These are phyloP conservation scores for Earliella scabrosa DNA, from an alignment of 1,284 basidiomycete genomes.

Conservation along the genomic window DNA sequence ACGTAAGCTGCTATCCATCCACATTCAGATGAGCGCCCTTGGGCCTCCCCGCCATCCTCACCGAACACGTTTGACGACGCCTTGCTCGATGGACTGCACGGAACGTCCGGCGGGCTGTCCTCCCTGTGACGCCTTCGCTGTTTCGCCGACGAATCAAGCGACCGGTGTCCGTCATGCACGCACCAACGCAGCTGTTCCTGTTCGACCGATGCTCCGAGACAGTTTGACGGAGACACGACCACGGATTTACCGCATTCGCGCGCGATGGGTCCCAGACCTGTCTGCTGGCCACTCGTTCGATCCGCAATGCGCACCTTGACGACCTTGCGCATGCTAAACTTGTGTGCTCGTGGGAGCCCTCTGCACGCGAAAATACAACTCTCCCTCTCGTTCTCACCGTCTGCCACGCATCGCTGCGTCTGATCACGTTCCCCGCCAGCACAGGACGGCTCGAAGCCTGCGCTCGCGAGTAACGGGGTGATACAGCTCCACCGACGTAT, in stretches of 20 bases:
- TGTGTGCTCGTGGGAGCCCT: slow-evolving; percentile 17
- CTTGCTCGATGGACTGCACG: background rate
- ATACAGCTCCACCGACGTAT: slow-evolving; percentile 18
- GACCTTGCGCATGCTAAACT: slow-evolving; percentile 19
- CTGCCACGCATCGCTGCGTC: slow-evolving; percentile 17
- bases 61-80: background rate
- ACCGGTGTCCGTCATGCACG: background rate
- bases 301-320: slow-evolving; percentile 14
- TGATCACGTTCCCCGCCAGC: slow-evolving; percentile 18
- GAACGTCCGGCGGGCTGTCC: background rate
- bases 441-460: slow-evolving; percentile 8
- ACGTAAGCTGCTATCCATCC: slow-evolving; percentile 16
- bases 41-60: background rate
- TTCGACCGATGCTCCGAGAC: slow-evolving; percentile 9
- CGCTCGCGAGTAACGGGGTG: slow-evolving; percentile 12
- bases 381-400: slow-evolving; percentile 19
- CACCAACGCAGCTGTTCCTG: background rate
- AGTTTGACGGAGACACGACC: slow-evolving; percentile 5
- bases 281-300: slow-evolving; percentile 5
- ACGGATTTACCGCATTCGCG: background rate
- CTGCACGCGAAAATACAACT: slow-evolving; percentile 16
- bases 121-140: slow-evolving; percentile 1
- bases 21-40: background rate
- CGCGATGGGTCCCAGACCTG: background rate
- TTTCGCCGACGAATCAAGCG: slow-evolving; percentile 8